Evolutionary conservation across 208 protist genomes (phyloP), one percentile per base, ranked within the genome.

Genomic region (Crithidia sp.): DNA sequence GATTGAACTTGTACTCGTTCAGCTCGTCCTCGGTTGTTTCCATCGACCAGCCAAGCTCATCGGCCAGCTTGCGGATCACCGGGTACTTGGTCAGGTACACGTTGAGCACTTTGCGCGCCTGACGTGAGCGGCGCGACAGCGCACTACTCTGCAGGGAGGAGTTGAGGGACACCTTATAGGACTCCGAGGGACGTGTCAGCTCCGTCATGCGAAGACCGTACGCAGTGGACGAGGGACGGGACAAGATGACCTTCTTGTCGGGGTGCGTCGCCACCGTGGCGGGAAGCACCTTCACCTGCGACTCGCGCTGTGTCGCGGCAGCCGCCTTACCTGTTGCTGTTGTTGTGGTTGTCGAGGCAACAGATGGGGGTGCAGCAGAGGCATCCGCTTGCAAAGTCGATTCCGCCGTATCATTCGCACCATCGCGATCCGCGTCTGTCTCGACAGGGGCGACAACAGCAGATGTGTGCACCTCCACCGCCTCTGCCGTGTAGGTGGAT

Each of bases 1-100:
- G 58, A 81, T 98, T 98, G 79, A 97, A 98, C 52, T 87, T 79
- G 67, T 96, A 97, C 49, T 85, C 78, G 62, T 95, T 84, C 50
- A 97, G 77, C 28, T 91, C 90, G 3, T 96, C 88, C 44, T 96
- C 89, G 2, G 71, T 79, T 58, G 95, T 92, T 68, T 96, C 68
- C 36, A 93, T 74, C 19, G 76, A 83, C 67, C 89, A 98, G 50
- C 84, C 92, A 49, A 92, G 69, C 68, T 90, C 86, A 8, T 83
- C 82, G 5, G 90, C 92, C 58, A 96, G 74, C 45, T 79, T 74
- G 54, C 91, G 89, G 40, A 97, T 77, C 58, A 96, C 78, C 9
- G 88, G 63, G 79, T 97, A 97, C 77, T 96, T 97, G 72, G 82
- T 94, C 43, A 91, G 78, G 60, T 52, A 86, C 16, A 90, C 78